Evolutionary conservation across 2,329 filamentous ascomycete species (phyloP), one percentile per base, ranked within the genome.

Genomic region (Ophiostoma ulmi): DNA sequence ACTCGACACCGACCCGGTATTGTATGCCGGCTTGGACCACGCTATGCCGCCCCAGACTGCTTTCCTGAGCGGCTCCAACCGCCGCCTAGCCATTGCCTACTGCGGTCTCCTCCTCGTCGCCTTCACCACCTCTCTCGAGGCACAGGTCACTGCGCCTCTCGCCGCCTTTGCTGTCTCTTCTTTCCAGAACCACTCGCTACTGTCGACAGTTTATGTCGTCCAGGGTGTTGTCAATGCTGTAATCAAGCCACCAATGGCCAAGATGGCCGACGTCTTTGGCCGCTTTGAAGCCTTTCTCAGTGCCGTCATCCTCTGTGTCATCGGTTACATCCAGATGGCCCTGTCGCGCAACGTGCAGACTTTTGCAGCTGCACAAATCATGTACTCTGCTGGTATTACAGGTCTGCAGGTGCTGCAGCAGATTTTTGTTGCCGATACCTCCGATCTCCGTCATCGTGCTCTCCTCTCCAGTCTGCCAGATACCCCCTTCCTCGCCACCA

Each of bases 111-210:
- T 88, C 72, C 81, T 89, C 70, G 87, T 90, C 80, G 87, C 88
- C 26, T 89, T 87, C 75, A 84, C 85, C 67, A 90, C 87, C 6
- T 90, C 88, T n/a, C 81, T 91, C 22, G 88, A 90, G 77, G 83
- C 84, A 20, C 88, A 90, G 76, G 87, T 87, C 10, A 88, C 88
- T 1, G 83, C 83, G 69, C 84, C 87, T 10, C 79, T 90, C 69
- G 82, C 85, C 1, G 84, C 86, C 31, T 90, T 87, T 79, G 88
- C 88, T 3, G 89, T 88, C 3, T 89, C 86, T 75, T 84, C 87
- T 0, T 90, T 90, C 76, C 81, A 82, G 66, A 83, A 84, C 69
- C 88, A 90, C 77, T 89, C 88, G 2, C 80, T 90, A 69, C 82
- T 90, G 61, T 87, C 88, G 20, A 90, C 88, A 0, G 85, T 90